Base-by-base conservation (phyloP, 192 early-diverging fungal species). In the Pilaira anomala region DNA sequence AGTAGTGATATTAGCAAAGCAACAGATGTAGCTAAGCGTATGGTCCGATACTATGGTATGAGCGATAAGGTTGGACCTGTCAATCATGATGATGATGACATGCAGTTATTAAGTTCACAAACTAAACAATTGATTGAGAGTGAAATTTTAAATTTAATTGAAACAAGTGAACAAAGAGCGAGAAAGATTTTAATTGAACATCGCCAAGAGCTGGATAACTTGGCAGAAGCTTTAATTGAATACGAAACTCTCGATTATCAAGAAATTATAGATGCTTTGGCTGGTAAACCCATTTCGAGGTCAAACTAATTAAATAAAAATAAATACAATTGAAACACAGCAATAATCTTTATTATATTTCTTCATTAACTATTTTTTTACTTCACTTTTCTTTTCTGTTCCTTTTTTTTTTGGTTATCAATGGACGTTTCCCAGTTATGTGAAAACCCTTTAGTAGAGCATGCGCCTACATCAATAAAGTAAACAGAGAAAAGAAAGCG, bases 41-140 rank as follows among this genome's bases (percentile, higher is more conserved):
- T 98, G 96, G 94, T 99, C 1, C 80, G 87, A 3, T 71, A 77
- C 57, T 96, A 88, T 66, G 98, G 98, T 13, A 99, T 99, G 98
- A 91, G 83, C 68, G 94, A 98, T 0, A 92, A 86, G 66, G 85
- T 97, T 40, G 98, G 98, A 2, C 82, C 91, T 18, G 87, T 93
- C 1, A 85, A 83, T 16, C 88, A 88, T 68, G 69, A 78, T 8
- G 81, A 87, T 48, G 91, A 96, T 19, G 95, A 94, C 29, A 85
- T 82, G 69, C 76, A 79, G 1, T 69, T 82, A 9, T 67, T 92
- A 19, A 92, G 90, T 25, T 76, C 87, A 2, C 82, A 80, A 19
- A 93, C 90, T 22, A 93, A 93, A 74, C 72, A 79, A 16, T 19
- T 88, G 33, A 94, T 99, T 65, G 97, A 99, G 69, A 69, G 68